phyloP scores from a whole-genome alignment of 2,329 filamentous ascomycete species.

The Penicillium aurantiogriseum region DNA sequence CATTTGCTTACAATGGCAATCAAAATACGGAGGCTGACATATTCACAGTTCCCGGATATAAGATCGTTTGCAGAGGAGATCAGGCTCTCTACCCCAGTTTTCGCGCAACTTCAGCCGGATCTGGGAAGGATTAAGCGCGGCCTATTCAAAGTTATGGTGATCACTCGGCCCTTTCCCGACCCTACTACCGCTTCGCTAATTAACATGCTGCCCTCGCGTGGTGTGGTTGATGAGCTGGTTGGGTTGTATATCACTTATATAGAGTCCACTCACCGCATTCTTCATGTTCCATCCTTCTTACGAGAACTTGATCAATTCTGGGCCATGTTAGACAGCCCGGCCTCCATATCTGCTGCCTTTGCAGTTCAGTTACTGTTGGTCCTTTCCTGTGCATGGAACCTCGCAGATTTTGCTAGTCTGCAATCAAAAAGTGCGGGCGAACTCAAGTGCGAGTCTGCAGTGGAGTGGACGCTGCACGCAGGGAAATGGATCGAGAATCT shows the following conservation, averaged over 20 bases:
- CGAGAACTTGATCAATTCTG: slow-evolving; percentile 40
- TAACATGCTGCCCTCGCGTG: slow-evolving; percentile 35
- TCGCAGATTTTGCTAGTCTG: slow-evolving; percentile 30
- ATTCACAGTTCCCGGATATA: slow-evolving; percentile 38
- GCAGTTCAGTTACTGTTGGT: slow-evolving; percentile 40
- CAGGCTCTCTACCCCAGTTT: slow-evolving; percentile 35
- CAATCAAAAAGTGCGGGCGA: slow-evolving; percentile 29
- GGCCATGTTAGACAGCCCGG: slow-evolving; percentile 27
- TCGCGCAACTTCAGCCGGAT: slow-evolving; percentile 36
- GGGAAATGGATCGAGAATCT: slow-evolving; percentile 85
- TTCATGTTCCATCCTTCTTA: slow-evolving; percentile 44
- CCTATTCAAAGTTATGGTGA: slow-evolving; percentile 30
- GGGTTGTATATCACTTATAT: slow-evolving; percentile 41
- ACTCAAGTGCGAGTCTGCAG: slow-evolving; percentile 33
- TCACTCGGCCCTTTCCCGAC: slow-evolving; percentile 31
- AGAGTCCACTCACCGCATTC: slow-evolving; percentile 41
- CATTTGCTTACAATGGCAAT: background rate
- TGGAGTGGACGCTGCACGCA: slow-evolving; percentile 82
- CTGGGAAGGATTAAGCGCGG: slow-evolving; percentile 35
- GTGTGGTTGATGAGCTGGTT: slow-evolving; percentile 39
- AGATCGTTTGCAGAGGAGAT: slow-evolving; percentile 40
- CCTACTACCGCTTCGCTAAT: slow-evolving; percentile 33
- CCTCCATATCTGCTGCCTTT: slow-evolving; percentile 32
- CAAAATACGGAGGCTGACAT: slow-evolving; percentile 12
- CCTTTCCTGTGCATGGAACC: slow-evolving; percentile 40